Evolutionary conservation across 169 alveolate species (phyloP), one percentile per base, ranked within the genome.

Genomic region (Theileria parva): DNA sequence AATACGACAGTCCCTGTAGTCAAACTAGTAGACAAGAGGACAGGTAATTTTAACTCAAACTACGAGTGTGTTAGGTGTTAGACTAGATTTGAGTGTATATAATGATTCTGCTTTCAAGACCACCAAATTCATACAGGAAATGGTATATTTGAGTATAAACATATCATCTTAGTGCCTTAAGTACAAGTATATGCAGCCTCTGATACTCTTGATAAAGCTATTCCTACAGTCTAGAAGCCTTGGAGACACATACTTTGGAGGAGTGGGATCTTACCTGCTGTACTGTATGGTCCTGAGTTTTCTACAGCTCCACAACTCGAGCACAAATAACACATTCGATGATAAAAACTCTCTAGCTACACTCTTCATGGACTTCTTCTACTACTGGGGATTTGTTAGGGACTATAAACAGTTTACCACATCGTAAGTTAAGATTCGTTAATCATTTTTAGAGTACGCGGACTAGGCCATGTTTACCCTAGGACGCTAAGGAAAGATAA

Each of bases 251-350:
- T 91, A 86, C 66, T 71, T 73, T 34, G 95, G 95, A 15, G 95
- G 95, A 13, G 87, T 87, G 30, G 95, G 95, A 2, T 91, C 95
- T 0, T 91, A 85, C 80, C 76, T 87, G 32, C 69, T 91, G 4
- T 87, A 87, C 68, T 91, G 93, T 61, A 91, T 91, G 95, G 92
- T 91, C 7, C 80, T 87, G 39, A 79, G 86, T 75, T 91, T 91
- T 73, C 78, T 91, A 34, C 95, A 91, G 64, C 23, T 87, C 15
- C 95, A 91, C 79, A 87, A 78, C 21, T 64, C 91, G 27, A 80
- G 87, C 21, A 73, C 78, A 53, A 69, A 79, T 64, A 69, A 53
- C n/a, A 44, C 2, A 53, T 70, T 69, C 34, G 89, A 80, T 63
- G 81, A 73, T 32, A 75, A 48, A 30, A 80, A 83, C 28, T 61